Conservation (phyloP, 2,329 filamentous ascomycete genomes). For the Epichloe brachyelytri region DNA sequence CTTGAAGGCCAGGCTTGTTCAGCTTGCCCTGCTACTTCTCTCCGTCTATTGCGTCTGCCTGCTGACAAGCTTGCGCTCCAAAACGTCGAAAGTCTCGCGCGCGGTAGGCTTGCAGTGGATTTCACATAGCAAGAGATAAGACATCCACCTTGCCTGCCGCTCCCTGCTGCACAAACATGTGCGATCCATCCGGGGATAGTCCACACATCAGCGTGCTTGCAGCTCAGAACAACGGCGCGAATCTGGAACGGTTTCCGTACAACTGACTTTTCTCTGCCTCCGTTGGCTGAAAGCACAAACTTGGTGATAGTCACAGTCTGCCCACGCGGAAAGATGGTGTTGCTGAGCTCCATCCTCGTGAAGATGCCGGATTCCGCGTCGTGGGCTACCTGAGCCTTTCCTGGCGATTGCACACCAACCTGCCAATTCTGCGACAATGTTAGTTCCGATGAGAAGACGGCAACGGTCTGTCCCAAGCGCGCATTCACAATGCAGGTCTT, state of each 20-base stretch:
- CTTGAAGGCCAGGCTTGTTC: no score
- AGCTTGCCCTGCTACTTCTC: no score
- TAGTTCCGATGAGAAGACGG: conserved; percentile 2
- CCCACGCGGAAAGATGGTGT: neutral
- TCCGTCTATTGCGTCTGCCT: no score
- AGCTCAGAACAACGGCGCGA: conserved; percentile 1
- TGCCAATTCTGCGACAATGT: conserved; percentile 5
- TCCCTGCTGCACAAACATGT: conserved; percentile 3
- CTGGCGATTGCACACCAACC: neutral
- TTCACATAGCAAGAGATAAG: conserved; percentile 1
- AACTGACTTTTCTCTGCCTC: conserved; percentile 1
- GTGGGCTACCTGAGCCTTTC: neutral
- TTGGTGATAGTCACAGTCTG: conserved; percentile 3
- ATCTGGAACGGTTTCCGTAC: conserved; percentile 3
- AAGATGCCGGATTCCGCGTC: conserved; percentile 3
- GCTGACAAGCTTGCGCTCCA: no score
- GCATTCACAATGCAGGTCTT: conserved; percentile 5
- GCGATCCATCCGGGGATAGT: conserved; percentile 2
- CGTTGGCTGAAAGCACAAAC: conserved; percentile 5
- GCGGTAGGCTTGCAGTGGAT: neutral
- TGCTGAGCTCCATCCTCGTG: conserved; percentile 1
- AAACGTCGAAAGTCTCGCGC: no score
- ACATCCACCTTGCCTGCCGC: conserved; percentile 1
- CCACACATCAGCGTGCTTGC: conserved; percentile 2
- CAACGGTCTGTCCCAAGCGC: conserved; percentile 4